Conservation (phyloP, 441 rosid genomes). For the Erysimum cheiri region DNA sequence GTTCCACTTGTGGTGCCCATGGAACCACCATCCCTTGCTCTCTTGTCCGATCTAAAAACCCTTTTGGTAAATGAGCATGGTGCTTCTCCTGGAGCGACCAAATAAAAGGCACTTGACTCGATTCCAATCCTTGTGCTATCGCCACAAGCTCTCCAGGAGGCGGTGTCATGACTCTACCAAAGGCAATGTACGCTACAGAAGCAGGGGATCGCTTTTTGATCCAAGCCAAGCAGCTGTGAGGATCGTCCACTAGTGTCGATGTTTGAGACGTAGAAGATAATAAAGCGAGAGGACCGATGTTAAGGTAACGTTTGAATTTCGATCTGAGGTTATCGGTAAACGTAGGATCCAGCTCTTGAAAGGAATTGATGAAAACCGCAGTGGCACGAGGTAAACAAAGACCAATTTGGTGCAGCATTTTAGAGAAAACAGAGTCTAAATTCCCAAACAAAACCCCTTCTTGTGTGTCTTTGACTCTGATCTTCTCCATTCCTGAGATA, state of each 20-base stretch:
- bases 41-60: slow-evolving; percentile 52
- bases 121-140: slow-evolving; percentile 59
- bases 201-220: slow-evolving; percentile 45
- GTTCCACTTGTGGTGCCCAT: slow-evolving; percentile 58
- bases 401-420: slow-evolving; percentile 42
- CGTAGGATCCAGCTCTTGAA: slow-evolving; percentile 57
- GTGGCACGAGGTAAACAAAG: slow-evolving; percentile 52
- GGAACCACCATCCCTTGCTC: slow-evolving; percentile 51
- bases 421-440: slow-evolving; percentile 55
- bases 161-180: slow-evolving; percentile 53
- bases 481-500: slow-evolving; percentile 66
- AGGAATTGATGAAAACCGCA: slow-evolving; percentile 62
- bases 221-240: slow-evolving; percentile 57
- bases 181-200: slow-evolving; percentile 59
- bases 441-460: slow-evolving; percentile 57
- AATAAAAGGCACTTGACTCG: slow-evolving; percentile 50
- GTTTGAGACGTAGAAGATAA: slow-evolving; percentile 18
- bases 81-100: slow-evolving; percentile 55
- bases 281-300: slow-evolving; percentile 56
- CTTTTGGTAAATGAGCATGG: slow-evolving; percentile 42
- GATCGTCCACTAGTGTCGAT: slow-evolving; percentile 26
- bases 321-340: slow-evolving; percentile 50
- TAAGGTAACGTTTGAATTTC: slow-evolving; percentile 49
- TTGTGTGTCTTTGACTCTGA: slow-evolving; percentile 55
- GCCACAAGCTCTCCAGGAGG: slow-evolving; percentile 55